Conservation (phyloP, 2,329 filamentous ascomycete species). For the Grosmannia clavigera region DNA sequence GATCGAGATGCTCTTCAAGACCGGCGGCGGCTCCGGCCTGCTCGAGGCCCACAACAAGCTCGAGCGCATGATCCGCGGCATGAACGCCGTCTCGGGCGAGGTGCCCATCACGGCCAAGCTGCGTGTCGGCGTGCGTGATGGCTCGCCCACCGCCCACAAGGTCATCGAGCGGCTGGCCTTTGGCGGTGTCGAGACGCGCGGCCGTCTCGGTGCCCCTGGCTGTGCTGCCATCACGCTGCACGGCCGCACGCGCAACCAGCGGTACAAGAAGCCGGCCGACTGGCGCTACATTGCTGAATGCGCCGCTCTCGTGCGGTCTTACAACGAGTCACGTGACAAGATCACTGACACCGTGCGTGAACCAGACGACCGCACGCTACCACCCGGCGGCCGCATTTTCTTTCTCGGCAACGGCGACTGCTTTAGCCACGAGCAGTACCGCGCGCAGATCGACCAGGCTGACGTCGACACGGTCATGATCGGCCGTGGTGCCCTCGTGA, state of each 20-base stretch:
- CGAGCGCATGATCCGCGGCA: constrained; percentile 88
- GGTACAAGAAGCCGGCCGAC: constrained; percentile 85
- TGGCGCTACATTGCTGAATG: constrained; percentile 93
- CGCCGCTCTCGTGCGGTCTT: constrained; percentile 66
- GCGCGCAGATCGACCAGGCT: constrained; percentile 60
- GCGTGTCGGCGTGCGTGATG: constrained; percentile 75
- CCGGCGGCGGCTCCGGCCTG: constrained; percentile 80
- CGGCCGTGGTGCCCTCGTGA: constrained; percentile 88
- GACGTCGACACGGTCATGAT: constrained; percentile 93
- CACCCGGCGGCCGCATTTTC: constrained; percentile 49
- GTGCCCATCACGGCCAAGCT: constrained; percentile 93
- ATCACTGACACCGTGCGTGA: constrained; percentile 67
- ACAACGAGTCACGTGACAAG: constrained; percentile 56
- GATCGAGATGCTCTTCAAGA: constrained; percentile 83
- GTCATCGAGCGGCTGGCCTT: constrained; percentile 74
- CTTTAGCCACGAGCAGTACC: constrained; percentile 85
- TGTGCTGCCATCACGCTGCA: constrained; percentile 94
- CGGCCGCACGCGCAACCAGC: constrained; percentile 83
- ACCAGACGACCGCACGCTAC: constrained; percentile 64
- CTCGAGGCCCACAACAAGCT: constrained; percentile 81
- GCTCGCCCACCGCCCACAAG: constrained; percentile 61
- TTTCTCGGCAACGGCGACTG: constrained; percentile 96
- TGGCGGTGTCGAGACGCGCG: constrained; percentile 60
- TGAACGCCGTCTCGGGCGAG: constrained; percentile 86
- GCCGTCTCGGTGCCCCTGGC: constrained; percentile 61